Conservation (phyloP, 73 alveolate species). For the Paramecium biaurelia region DNA sequence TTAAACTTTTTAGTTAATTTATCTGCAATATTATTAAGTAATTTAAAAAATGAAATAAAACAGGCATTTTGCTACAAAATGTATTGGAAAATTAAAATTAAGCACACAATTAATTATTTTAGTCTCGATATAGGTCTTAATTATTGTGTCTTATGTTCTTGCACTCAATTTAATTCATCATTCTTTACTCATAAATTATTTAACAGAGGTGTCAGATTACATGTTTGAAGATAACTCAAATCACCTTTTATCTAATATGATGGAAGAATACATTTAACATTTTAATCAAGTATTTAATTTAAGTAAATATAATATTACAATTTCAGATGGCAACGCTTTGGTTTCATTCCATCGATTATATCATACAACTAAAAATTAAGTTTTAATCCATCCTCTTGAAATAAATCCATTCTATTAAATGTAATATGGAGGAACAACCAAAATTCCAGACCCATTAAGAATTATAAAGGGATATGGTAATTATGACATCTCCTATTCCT, state of each 20-base stretch:
- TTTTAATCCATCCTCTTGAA: background rate
- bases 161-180: background rate
- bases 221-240: background rate
- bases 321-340: slow-evolving; percentile 24
- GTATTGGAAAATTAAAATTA: background rate
- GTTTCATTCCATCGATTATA: background rate
- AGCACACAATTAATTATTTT: background rate
- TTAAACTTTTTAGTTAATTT: background rate
- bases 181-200: background rate
- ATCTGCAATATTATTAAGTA: background rate
- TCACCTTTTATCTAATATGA: background rate
- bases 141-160: background rate
- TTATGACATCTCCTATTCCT: background rate
- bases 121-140: background rate
- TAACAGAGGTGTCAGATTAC: background rate
- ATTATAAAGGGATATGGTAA: background rate
- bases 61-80: background rate
- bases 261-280: background rate
- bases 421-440: background rate
- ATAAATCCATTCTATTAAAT: background rate
- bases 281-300: background rate
- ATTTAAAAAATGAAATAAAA: background rate
- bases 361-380: background rate
- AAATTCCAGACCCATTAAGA: background rate
- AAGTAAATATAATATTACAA: background rate